A percentile compares a stretch with the other conserved stretches of the same genome.
Evolutionary conservation across 2,329 filamentous ascomycete genomes (phyloP).

Genomic region (Scopulariopsis brevicaulis): DNA sequence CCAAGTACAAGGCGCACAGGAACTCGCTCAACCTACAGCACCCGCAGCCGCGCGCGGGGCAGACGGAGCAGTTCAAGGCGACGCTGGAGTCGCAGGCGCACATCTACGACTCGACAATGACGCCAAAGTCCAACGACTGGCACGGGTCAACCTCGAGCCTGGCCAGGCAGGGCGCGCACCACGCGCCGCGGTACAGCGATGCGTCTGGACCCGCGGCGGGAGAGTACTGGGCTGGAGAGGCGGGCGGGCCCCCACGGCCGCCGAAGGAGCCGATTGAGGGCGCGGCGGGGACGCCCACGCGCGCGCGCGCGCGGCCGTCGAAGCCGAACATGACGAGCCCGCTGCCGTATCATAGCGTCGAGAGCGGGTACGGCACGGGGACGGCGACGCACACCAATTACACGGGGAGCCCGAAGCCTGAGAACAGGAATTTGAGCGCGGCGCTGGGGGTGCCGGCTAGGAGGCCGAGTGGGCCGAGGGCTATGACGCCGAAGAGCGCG

Average conservation of each 20-base stretch:
- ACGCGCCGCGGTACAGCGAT: slow-evolving; percentile 36
- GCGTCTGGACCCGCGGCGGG: slow-evolving; percentile 11
- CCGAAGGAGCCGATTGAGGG: slow-evolving; percentile 50
- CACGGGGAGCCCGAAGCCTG: slow-evolving; percentile 38
- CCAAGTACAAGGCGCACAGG: slow-evolving; percentile 72
- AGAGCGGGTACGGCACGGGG: slow-evolving; percentile 40
- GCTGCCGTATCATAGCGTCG: slow-evolving; percentile 42
- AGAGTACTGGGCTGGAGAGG: slow-evolving; percentile 35
- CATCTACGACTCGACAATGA: slow-evolving; percentile 50
- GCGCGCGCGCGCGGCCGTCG: slow-evolving; percentile 29
- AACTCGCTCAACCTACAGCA: slow-evolving; percentile 73
- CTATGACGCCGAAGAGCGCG: slow-evolving; percentile 47
- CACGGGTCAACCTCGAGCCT: slow-evolving; percentile 49
- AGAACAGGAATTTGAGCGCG: slow-evolving; percentile 45
- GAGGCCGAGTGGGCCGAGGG: slow-evolving; percentile 45
- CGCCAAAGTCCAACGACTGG: slow-evolving; percentile 51
- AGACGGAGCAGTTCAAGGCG: slow-evolving; percentile 63
- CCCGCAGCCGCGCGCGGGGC: slow-evolving; percentile 64
- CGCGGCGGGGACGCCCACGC: slow-evolving; percentile 30
- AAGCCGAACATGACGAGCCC: slow-evolving; percentile 44
- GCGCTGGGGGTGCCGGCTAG: slow-evolving; percentile 39
- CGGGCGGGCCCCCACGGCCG: slow-evolving; percentile 40
- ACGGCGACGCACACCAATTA: slow-evolving; percentile 35
- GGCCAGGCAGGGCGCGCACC: slow-evolving; percentile 33
- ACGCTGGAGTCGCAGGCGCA: slow-evolving; percentile 64